Base-by-base conservation (phyloP, 495 filamentous ascomycete genomes). In the Astrothelium subdiscretum region DNA sequence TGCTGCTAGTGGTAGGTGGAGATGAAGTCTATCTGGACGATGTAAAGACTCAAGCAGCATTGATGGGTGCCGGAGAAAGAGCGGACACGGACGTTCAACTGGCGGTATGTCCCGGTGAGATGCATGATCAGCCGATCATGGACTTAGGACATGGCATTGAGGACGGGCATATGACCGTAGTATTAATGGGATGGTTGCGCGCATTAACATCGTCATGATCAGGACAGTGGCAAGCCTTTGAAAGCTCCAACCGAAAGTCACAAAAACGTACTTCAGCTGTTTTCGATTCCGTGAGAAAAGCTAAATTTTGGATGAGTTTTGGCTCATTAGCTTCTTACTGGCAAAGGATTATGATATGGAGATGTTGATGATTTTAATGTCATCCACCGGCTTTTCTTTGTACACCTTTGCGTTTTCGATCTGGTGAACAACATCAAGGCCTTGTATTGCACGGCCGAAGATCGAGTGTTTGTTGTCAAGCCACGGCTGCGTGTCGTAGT, bases 341-440 rank as follows among this genome's bases (percentile, higher is more conserved):
- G n/a, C n/a, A n/a, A n/a, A n/a, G n/a, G n/a, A n/a, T 54, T 59
- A 63, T 32, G 57, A 18, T 22, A 86, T 76, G 42, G 87, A 83
- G 65, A 99, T 94, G 72, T 88, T 97, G 31, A 99, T 82, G 71
- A 99, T 94, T 79, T 96, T 97, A 66, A 99, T 89, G 76, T 97
- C 92, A 66, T 96, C 91, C 74, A 92, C 88, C 18, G 95, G 94
- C 78, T 90, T 92, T 75, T 99, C 95, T 78, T 97, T 97, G 67
- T 87, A 85, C n/a, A 90, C 89, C 73, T 83, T 88, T 29, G 81
- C 80, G 74, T 95, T 96, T 77, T 97, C 95, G 69, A 99, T 99
- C 79, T 84, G 88, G 73, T 97, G 90, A 64, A 97, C 85, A n/a
- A 97, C 89, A 72, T 99, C 94, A 63, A 97, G 71, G 1, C 94